phyloP scores from a whole-genome alignment of 2,329 filamentous ascomycete genomes.

The Exophiala phaeomuriformis region DNA sequence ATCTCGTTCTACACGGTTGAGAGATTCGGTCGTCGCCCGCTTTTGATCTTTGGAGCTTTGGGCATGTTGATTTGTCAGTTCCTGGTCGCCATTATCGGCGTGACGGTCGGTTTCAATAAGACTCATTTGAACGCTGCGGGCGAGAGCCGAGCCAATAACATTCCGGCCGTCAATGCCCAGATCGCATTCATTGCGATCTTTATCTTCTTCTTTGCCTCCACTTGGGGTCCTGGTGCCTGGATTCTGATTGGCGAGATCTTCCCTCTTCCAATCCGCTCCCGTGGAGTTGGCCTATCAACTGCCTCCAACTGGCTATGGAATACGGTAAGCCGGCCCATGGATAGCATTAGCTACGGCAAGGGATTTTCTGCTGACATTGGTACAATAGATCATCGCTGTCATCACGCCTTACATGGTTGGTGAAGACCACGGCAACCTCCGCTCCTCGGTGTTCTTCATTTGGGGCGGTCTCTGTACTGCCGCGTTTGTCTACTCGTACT shows the following conservation, averaged over 20 bases:
- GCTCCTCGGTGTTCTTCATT: slow-evolving; percentile 69
- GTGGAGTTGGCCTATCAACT: slow-evolving; percentile 78
- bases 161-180: slow-evolving; percentile 51
- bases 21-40: slow-evolving; percentile 67
- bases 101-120: slow-evolving; percentile 25
- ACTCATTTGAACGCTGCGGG: slow-evolving; percentile 51
- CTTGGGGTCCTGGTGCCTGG: slow-evolving; percentile 71
- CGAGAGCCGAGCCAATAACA: slow-evolving; percentile 50
- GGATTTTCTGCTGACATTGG: not conserved
- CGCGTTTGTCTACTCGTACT: slow-evolving; percentile 63
- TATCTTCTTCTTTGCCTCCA: slow-evolving; percentile 87
- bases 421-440: slow-evolving; percentile 49
- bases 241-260: slow-evolving; percentile 81
- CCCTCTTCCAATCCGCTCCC: slow-evolving; percentile 79
- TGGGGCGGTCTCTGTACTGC: slow-evolving; percentile 71
- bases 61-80: slow-evolving; percentile 86
- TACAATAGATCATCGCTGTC: slow-evolving; percentile 49
- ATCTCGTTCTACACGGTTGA: slow-evolving; percentile 84
- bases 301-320: slow-evolving; percentile 92
- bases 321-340: slow-evolving; percentile 57
- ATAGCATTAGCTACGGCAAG: no score
- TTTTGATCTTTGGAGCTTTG: slow-evolving; percentile 69
- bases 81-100: slow-evolving; percentile 62
- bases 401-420: slow-evolving; percentile 68
- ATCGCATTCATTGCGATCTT: slow-evolving; percentile 87